Conservation (phyloP, 306 rosid genomes). For the Cicer yamashitae region DNA sequence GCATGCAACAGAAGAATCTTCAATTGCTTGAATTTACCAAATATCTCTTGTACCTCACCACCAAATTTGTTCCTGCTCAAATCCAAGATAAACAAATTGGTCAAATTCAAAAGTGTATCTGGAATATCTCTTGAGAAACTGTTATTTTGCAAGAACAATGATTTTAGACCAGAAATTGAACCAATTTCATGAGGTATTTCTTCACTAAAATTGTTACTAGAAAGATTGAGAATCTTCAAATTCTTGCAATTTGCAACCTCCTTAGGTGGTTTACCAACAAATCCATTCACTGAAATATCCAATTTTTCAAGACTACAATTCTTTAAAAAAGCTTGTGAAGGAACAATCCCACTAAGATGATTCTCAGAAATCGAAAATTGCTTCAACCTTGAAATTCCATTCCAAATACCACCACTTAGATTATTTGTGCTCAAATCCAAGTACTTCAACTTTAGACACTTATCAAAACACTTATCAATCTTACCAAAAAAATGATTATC, state of each 20-base stretch:
- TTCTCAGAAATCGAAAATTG: conserved; percentile 74
- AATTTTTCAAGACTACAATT: conserved; percentile 62
- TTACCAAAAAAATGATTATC: conserved; percentile 65
- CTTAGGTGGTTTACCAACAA: conserved; percentile 59
- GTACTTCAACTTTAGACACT: conserved; percentile 61
- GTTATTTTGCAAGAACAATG: conserved; percentile 69
- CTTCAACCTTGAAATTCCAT: conserved; percentile 61
- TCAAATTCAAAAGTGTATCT: conserved; percentile 61
- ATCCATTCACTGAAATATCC: conserved; percentile 68
- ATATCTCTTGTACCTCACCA: conserved; percentile 66
- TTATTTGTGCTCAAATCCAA: conserved; percentile 79
- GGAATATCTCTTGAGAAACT: conserved; percentile 70
- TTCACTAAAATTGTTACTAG: conserved; percentile 65
- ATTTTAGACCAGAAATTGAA: conserved; percentile 54
- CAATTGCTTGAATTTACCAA: conserved; percentile 73
- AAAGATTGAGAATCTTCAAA: conserved; percentile 56
- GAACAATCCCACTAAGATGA: conserved; percentile 55
- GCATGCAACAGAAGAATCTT: conserved; percentile 65
- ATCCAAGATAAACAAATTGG: conserved; percentile 72
- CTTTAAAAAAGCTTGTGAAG: conserved; percentile 49
- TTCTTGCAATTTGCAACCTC: conserved; percentile 67
- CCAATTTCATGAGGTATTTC: conserved; percentile 69
- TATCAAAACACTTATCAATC: conserved; percentile 59
- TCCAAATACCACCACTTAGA: conserved; percentile 65
- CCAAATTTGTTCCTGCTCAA: conserved; percentile 73